Conservation (phyloP, 176 grass and related monocot species). For the Aechmea fasciata region DNA sequence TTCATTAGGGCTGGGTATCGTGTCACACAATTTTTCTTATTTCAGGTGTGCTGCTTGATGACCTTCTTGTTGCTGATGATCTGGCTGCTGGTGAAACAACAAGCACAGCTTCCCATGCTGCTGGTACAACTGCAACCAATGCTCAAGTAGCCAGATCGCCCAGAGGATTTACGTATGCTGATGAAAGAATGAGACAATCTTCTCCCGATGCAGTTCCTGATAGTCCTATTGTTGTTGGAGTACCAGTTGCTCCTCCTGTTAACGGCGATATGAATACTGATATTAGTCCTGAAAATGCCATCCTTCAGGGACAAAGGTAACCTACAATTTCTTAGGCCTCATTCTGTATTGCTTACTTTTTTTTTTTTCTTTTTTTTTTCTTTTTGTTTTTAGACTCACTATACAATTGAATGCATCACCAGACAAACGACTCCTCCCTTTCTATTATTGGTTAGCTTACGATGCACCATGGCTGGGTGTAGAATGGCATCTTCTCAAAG, state of each 20-base stretch:
- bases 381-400: neutral
- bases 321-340: conserved; percentile 7
- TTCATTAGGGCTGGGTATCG: neutral
- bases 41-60: conserved; percentile 82
- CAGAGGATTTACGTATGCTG: conserved; percentile 45
- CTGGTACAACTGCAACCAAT: conserved; percentile 27
- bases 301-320: conserved; percentile 82
- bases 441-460: no score
- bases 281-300: conserved; percentile 89
- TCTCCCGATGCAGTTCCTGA: conserved; percentile 46
- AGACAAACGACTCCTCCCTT: no score
- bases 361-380: conserved; percentile 15
- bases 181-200: conserved; percentile 55
- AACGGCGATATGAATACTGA: conserved; percentile 81
- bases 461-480: no score
- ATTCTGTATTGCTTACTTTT: neutral
- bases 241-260: conserved; percentile 80
- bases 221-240: conserved; percentile 81
- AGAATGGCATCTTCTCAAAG: neutral
- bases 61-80: conserved; percentile 94
- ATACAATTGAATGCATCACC: no score
- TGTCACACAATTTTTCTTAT: conserved; percentile 8
- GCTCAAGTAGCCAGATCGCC: conserved; percentile 51
- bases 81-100: conserved; percentile 88
- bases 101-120: conserved; percentile 69